These are phyloP conservation scores for Cordyceps pruinosa DNA, from an alignment of 2,329 filamentous ascomycete genomes.

Conservation along the genomic window DNA sequence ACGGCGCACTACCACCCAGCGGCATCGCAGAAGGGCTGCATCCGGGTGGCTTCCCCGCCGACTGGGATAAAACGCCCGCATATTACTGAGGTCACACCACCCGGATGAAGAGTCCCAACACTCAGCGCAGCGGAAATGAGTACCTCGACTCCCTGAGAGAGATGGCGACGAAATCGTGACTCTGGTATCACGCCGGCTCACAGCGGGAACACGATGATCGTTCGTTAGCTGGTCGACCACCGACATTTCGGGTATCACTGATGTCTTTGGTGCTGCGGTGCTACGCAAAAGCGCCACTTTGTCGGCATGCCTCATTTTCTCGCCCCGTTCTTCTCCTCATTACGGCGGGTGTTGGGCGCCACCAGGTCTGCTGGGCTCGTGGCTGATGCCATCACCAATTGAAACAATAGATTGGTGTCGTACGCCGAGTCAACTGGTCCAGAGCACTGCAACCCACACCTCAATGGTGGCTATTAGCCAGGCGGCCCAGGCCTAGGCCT, in stretches of 20 bases:
- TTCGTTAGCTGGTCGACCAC: background rate
- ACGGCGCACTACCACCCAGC: background rate
- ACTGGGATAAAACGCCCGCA: background rate
- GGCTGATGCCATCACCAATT: background rate
- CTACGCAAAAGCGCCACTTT: background rate
- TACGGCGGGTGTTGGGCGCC: background rate
- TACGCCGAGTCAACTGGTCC: background rate
- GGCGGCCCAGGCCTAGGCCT: background rate
- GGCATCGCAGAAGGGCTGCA: background rate
- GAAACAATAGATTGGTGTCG: background rate
- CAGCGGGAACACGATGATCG: background rate
- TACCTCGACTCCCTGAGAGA: background rate
- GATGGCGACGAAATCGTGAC: background rate
- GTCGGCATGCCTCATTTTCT: background rate
- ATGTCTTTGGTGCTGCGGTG: background rate
- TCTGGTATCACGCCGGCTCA: background rate
- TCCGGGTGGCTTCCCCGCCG: slow-evolving; percentile 3
- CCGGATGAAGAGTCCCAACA: background rate
- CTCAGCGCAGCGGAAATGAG: background rate
- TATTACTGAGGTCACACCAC: background rate
- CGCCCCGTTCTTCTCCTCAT: background rate
- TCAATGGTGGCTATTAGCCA: background rate
- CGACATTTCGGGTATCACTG: background rate
- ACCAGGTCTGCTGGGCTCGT: background rate
- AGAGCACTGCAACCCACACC: background rate